Base-by-base conservation (phyloP, 139 green algal genomes). In the Medakamo hakoo region DNA sequence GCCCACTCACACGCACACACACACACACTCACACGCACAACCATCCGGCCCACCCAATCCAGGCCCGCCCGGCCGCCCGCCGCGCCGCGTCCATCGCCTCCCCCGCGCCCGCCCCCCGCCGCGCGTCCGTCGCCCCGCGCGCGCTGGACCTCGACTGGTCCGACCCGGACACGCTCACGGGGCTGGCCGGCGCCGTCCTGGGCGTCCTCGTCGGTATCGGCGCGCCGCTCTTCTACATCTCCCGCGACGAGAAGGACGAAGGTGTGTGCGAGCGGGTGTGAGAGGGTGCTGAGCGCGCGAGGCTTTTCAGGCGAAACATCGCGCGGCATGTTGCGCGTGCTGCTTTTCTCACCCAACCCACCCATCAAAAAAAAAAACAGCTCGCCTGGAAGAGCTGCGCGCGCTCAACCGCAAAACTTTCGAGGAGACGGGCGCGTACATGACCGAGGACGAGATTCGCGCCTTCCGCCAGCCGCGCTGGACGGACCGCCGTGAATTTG, bases 391-490 rank as follows among this genome's bases (percentile, higher is more conserved):
- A 64, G 83, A 92, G 72, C 64, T 94, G 18, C 73, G 86, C 1
- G 77, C 83, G 24, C 66, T 94, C 19, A 94, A 94, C 75, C 64
- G 85, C 25, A 76, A 84, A 16, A 89, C 72, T 2, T 92, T 75
- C 62, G 68, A 85, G 57, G 71, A 82, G 59, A 94, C 86, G 30
- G 86, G 86, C 1, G 78, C 91, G 68, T 94, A 94, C 79, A 49
- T 85, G 66, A 65, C 58, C 27, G 60, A 76, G 82, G 80, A 94
- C 9, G 85, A 94, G 73, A 92, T 94, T 63, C 64, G 73, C 3
- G 68, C 68, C 14, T 79, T 94, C 30, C 71, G 86, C 22, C 84
- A 81, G 63, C 81, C 86, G 4, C 84, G 86, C 49, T 94, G 85
- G 85, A 91, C 85, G 25, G 85, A 92, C 68, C 65, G 79, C 22